Evolutionary conservation across 2,329 filamentous ascomycete species (phyloP).

Genomic region (Remersonia thermophila): DNA sequence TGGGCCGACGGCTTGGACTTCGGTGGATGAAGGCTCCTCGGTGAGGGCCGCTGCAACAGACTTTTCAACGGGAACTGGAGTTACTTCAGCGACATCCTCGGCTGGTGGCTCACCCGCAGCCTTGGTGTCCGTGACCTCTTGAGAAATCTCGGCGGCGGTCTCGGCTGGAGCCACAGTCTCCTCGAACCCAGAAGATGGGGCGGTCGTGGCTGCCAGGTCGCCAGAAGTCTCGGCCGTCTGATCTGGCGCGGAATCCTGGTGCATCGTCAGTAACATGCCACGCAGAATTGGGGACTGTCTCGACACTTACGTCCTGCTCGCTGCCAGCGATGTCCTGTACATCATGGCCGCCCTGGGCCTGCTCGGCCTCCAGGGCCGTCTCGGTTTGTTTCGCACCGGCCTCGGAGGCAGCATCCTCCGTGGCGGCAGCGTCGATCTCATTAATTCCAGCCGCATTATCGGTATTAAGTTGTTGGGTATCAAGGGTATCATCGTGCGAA

Average conservation of each 20-base stretch:
- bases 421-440: constrained; percentile 5
- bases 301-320: constrained; percentile 4
- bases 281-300: not conserved
- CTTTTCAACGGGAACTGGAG: not conserved
- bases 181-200: not conserved
- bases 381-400: constrained; percentile 6
- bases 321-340: not conserved
- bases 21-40: not conserved
- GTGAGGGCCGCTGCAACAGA: not conserved
- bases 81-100: not conserved
- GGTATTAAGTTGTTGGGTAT: constrained; percentile 12
- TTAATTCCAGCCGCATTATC: constrained; percentile 10
- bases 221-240: not conserved
- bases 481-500: constrained; percentile 10
- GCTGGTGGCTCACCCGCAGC: not conserved
- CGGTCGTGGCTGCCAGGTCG: not conserved
- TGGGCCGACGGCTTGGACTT: constrained; percentile 4
- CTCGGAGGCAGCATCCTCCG: constrained; percentile 2
- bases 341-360: not conserved
- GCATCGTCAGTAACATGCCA: not conserved
- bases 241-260: not conserved
- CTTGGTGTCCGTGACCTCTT: not conserved
- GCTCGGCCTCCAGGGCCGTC: too few relatives aligned
- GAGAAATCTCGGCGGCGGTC: not conserved
- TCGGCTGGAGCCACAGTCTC: not conserved